Conservation (phyloP, 805 yeast genomes). For the Teunomyces panamensis region DNA sequence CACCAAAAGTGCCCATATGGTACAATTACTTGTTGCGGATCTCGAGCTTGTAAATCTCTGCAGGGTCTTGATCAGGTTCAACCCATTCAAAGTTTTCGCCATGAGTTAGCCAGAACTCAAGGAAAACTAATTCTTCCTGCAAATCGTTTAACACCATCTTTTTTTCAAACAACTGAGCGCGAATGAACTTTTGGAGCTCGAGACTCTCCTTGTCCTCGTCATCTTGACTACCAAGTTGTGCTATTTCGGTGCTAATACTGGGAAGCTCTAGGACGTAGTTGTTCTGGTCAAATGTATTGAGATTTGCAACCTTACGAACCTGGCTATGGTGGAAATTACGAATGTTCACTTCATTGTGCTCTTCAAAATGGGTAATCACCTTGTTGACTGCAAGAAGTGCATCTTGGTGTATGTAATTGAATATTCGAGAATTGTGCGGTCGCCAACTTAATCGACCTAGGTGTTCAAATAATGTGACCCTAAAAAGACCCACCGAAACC, state of each 20-base stretch:
- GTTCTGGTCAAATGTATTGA: conserved; percentile 15
- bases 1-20: neutral
- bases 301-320: conserved; percentile 18
- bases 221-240: neutral
- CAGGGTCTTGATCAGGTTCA: conserved; percentile 48
- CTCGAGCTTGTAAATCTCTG: conserved; percentile 23
- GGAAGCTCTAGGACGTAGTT: conserved; percentile 27
- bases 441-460: conserved; percentile 38
- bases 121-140: conserved; percentile 32
- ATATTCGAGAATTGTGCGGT: conserved; percentile 23
- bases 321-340: conserved; percentile 36
- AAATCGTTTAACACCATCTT: conserved; percentile 36
- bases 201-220: neutral
- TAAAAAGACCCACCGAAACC: conserved; percentile 5
- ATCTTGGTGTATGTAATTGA: conserved; percentile 27
- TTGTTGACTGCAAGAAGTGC: conserved; percentile 32
- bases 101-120: conserved; percentile 36
- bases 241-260: neutral
- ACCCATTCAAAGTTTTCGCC: conserved; percentile 41
- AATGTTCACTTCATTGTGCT: conserved; percentile 39
- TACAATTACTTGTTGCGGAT: conserved; percentile 1
- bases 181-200: conserved; percentile 16
- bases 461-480: conserved; percentile 9
- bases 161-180: conserved; percentile 21
- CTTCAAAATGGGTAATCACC: conserved; percentile 40